phyloP scores from a whole-genome alignment of 2,329 filamentous ascomycete genomes.

The Pyrenophora teres region DNA sequence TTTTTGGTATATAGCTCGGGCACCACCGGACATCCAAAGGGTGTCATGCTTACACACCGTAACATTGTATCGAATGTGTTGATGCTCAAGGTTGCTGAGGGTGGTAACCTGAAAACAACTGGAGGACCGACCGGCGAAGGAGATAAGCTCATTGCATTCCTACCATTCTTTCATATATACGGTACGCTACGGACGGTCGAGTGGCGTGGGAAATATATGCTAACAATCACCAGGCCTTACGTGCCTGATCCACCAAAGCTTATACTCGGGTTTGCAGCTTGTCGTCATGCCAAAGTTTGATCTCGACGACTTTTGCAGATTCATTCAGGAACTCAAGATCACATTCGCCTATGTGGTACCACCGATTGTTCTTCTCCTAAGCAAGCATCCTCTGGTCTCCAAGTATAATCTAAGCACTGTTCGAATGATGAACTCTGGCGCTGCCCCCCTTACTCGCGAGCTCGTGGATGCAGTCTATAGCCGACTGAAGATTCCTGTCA shows the following conservation, averaged over 20 bases:
- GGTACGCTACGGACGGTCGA: conserved; percentile 54
- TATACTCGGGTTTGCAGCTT: conserved; percentile 68
- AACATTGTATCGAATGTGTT: conserved; percentile 78
- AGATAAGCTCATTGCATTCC: conserved; percentile 75
- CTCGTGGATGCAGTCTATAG: conserved; percentile 76
- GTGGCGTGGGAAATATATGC: not conserved
- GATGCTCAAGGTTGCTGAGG: conserved; percentile 50
- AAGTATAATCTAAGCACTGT: conserved; percentile 81
- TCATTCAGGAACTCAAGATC: conserved; percentile 75
- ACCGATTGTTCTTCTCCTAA: conserved; percentile 78
- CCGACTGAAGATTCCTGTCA: conserved; percentile 77
- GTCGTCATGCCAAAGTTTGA: conserved; percentile 82
- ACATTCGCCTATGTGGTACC: conserved; percentile 84
- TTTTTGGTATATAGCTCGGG: conserved; percentile 89
- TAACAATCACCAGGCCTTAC: conserved; percentile 61
- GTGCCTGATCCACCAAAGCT: conserved; percentile 69
- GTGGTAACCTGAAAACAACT: conserved; percentile 60
- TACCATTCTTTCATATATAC: conserved; percentile 93
- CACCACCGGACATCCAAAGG: conserved; percentile 89
- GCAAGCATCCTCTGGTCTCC: conserved; percentile 76
- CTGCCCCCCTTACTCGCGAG: conserved; percentile 81
- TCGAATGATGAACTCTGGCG: conserved; percentile 84
- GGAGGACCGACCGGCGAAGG: conserved; percentile 65
- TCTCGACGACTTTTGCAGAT: conserved; percentile 74
- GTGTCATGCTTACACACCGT: conserved; percentile 81